These are phyloP conservation scores for Tricholoma sp. DNA, from an alignment of 768 basidiomycete species.

Conservation along the genomic window DNA sequence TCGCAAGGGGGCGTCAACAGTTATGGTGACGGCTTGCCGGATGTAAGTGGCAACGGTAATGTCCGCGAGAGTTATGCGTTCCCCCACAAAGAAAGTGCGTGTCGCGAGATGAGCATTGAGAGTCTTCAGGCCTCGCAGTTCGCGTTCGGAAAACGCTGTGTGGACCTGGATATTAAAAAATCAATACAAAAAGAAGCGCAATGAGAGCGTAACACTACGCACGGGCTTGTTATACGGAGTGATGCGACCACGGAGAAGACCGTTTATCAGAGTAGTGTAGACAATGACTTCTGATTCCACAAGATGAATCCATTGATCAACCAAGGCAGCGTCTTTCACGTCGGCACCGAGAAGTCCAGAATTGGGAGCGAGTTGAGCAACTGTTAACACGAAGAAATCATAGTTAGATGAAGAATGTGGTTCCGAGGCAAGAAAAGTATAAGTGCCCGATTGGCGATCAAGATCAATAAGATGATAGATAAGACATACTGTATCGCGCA, in stretches of 20 bases:
- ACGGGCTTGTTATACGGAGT: constrained; percentile 78
- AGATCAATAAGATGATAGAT: constrained; percentile 24
- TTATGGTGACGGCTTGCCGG: constrained; percentile 45
- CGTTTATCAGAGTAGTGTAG: constrained; percentile 28
- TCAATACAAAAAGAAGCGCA: neutral
- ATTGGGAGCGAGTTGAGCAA: constrained; percentile 72
- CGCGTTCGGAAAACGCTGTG: constrained; percentile 44
- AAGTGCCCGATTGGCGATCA: neutral
- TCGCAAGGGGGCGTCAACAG: constrained; percentile 63
- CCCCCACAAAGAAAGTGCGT: constrained; percentile 87
- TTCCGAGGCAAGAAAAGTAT: neutral
- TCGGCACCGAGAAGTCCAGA: constrained; percentile 67
- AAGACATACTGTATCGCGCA: constrained; percentile 78
- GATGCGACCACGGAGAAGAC: constrained; percentile 40
- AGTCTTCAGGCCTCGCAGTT: constrained; percentile 54
- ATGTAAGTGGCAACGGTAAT: constrained; percentile 52
- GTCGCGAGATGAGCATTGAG: constrained; percentile 69
- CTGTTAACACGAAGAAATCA: constrained; percentile 31
- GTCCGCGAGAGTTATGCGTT: constrained; percentile 94
- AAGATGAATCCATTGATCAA: constrained; percentile 84
- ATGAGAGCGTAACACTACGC: constrained; percentile 21
- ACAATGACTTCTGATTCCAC: constrained; percentile 59
- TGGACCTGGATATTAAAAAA: constrained; percentile 43
- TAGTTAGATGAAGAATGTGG: neutral
- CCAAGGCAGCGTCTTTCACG: constrained; percentile 61